Percentiles rank a stretch among this genome's conserved stretches.
These are phyloP conservation scores for Erodium texanum DNA, from an alignment of 441 rosid species.

Conservation along the genomic window DNA sequence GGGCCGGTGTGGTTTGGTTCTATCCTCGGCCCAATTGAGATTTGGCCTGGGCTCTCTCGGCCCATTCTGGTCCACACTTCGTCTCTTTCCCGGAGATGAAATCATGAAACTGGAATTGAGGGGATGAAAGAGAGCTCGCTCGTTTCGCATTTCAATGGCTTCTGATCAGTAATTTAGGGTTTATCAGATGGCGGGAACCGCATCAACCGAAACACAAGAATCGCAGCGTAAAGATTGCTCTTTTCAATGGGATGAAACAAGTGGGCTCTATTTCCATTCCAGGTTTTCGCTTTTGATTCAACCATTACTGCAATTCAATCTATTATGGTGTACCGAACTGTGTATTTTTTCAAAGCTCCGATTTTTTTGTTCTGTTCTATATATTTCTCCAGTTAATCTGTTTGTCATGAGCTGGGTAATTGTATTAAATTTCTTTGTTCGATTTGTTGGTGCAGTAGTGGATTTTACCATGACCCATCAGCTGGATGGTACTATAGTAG, in stretches of 20 bases:
- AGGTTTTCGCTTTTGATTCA: conserved; percentile 26
- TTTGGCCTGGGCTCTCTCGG: background rate
- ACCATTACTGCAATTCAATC: background rate
- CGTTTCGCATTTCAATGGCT: background rate
- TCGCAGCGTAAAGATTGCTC: conserved; percentile 27
- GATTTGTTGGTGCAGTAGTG: conserved; percentile 44
- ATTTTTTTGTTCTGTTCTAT: too few relatives aligned
- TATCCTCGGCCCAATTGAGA: background rate
- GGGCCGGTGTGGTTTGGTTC: background rate
- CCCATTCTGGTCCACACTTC: background rate
- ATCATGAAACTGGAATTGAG: background rate
- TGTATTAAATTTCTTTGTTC: background rate
- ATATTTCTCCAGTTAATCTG: too few relatives aligned
- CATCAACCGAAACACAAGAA: conserved; percentile 22
- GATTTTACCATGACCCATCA: conserved; percentile 73
- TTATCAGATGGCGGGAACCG: conserved; percentile 20
- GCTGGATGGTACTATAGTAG: conserved; percentile 89
- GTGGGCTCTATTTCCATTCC: conserved; percentile 64
- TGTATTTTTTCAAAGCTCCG: background rate
- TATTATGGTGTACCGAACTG: background rate
- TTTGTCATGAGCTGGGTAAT: background rate
- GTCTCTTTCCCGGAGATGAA: background rate
- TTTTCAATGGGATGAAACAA: conserved; percentile 61
- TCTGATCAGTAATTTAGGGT: background rate
- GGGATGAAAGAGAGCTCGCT: background rate